Base-by-base conservation (phyloP, 1,139 yeast species). In the Yamadazyma atlantica region DNA sequence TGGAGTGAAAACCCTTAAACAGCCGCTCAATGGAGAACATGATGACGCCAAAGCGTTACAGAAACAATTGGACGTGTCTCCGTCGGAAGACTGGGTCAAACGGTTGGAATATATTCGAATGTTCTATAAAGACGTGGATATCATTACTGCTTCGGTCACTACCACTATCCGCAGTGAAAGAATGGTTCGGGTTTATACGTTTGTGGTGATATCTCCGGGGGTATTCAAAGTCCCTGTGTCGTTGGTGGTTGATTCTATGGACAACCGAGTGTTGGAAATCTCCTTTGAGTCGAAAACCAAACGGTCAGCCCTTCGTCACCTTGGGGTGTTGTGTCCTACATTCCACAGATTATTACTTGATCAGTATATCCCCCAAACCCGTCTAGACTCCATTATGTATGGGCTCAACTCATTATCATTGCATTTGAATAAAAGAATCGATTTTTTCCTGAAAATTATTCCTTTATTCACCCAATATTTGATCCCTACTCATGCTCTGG, bases 21-120 rank as follows among this genome's bases (percentile, higher is more conserved):
- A 22, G 14, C 41, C 30, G 16, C 35, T 36, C 9, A 38, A 35
- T 2, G 28, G 40, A 24, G 55, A 50, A 29, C 29, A 38, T n/a
- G 50, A 54, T 21, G 64, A 60, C 36, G 51, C 54, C n/a, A 43
- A 45, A 19, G 47, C 41, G n/a, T 45, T 60, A 3, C 34, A 54
- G 21, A 38, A 51, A 9, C 51, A 57, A 26, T 45, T 69, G 32
- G 55, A 62, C 38, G 73, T 68, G 1, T 53, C 58, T 8, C 75
- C 75, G 1, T 61, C 73, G 1, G 44, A 49, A 5, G 58, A 68
- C 39, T 68, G 74, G 73, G 33, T 42, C 9, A 50, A 55, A 26
- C 49, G 76, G 14, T 42, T 66, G 15, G 40, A 48, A 12, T 46
- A 55, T 36, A 51, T 64, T 12, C 55, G 49, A 36, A 48, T 48